A percentile compares a stretch with the other conserved stretches of the same genome.
phyloP scores from a whole-genome alignment of 371 early-diverging fungal genomes.

The Apophysomyces elegans region DNA sequence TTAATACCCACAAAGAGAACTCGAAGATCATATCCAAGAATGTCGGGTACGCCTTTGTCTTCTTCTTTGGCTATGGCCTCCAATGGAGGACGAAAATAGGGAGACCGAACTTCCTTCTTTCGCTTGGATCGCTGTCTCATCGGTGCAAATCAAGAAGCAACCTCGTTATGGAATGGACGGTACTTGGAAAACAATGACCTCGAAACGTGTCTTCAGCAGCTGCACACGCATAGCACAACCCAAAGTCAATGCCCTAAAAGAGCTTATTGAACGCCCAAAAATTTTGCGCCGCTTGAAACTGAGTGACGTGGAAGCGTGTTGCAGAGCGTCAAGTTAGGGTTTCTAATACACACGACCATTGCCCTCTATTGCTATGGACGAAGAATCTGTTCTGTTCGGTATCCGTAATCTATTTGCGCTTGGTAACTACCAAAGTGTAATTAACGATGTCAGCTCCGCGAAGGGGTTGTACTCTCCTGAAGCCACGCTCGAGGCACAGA shows the following conservation, averaged over 20 bases:
- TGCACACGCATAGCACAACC: too few relatives aligned
- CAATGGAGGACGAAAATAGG: background rate
- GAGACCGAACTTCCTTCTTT: background rate
- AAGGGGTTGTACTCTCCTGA: conserved; percentile 47
- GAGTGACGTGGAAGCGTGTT: too few relatives aligned
- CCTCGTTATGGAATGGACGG: too few relatives aligned
- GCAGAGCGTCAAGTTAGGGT: too few relatives aligned
- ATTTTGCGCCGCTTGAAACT: too few relatives aligned
- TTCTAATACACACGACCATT: conserved; percentile 12
- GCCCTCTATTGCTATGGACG: conserved; percentile 33
- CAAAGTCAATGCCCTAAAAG: too few relatives aligned
- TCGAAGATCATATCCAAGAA: conserved; percentile 64
- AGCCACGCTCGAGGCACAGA: conserved; percentile 57
- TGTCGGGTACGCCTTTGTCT: conserved; percentile 55
- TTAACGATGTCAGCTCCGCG: conserved; percentile 67
- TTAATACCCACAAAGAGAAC: conserved; percentile 82
- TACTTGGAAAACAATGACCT: too few relatives aligned
- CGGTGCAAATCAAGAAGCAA: background rate
- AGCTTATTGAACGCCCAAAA: too few relatives aligned
- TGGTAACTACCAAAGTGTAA: conserved; percentile 69
- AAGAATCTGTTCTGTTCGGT: conserved; percentile 67
- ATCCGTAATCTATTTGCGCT: conserved; percentile 73
- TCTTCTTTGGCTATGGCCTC: conserved; percentile 10
- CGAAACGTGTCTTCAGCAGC: too few relatives aligned
- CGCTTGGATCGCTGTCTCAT: conserved; percentile 1